phyloP scores from a whole-genome alignment of 495 filamentous ascomycete species.

The Aspergillus sparsus region DNA sequence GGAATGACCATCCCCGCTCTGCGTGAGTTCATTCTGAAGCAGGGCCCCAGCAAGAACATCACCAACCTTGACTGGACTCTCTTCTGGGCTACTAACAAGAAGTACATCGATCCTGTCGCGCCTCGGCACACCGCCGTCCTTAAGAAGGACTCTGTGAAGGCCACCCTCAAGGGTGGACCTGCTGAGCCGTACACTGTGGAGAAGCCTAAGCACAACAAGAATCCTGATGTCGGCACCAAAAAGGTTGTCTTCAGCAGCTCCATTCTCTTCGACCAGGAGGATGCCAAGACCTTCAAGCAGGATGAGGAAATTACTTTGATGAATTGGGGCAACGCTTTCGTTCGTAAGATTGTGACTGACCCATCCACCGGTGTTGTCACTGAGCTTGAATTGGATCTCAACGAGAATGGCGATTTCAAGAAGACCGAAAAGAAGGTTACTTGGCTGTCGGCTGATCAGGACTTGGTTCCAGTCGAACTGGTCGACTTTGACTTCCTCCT shows the following conservation, averaged over 20 bases:
- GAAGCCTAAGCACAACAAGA: constrained; percentile 84
- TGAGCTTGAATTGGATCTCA: constrained; percentile 71
- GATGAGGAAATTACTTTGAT: constrained; percentile 94
- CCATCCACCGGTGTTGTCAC: constrained; percentile 58
- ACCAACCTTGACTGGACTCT: constrained; percentile 87
- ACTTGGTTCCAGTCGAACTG: constrained; percentile 76
- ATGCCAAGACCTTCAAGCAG: constrained; percentile 76
- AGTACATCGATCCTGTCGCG: constrained; percentile 87
- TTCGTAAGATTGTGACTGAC: constrained; percentile 69
- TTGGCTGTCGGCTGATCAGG: constrained; percentile 78
- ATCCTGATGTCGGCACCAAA: constrained; percentile 79
- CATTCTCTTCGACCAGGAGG: constrained; percentile 81
- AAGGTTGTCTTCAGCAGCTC: constrained; percentile 72
- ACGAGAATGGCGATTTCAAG: constrained; percentile 87
- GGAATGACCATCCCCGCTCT: constrained; percentile 90
- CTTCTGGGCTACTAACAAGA: constrained; percentile 96
- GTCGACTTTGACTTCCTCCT: constrained; percentile 92
- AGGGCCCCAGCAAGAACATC: constrained; percentile 86
- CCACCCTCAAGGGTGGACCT: constrained; percentile 68
- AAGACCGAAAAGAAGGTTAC: constrained; percentile 95
- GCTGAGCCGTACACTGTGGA: constrained; percentile 64
- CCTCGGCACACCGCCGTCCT: constrained; percentile 81
- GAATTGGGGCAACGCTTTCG: constrained; percentile 92
- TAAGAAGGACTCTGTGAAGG: constrained; percentile 65
- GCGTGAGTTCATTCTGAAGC: constrained; percentile 89